Evolutionary conservation across 2,329 filamentous ascomycete species (phyloP).

Genomic region (Cercospora sojina): DNA sequence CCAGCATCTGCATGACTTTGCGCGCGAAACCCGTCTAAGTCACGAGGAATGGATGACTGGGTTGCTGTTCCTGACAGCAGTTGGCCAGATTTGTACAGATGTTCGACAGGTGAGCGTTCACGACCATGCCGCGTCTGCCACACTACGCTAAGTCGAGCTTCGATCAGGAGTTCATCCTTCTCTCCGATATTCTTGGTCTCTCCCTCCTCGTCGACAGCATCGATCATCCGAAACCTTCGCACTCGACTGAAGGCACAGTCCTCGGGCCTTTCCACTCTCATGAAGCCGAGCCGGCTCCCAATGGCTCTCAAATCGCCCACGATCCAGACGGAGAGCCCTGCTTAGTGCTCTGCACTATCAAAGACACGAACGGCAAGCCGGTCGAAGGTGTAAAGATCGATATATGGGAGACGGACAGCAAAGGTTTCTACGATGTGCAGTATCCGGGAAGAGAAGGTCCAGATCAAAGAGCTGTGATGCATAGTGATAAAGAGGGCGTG

Average conservation of each 20-base stretch:
- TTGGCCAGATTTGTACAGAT: constrained; percentile 71
- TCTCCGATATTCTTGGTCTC: constrained; percentile 75
- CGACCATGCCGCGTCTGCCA: not conserved
- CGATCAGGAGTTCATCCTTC: constrained; percentile 64
- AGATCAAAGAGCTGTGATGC: constrained; percentile 71
- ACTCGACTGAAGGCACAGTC: constrained; percentile 73
- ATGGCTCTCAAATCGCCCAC: constrained; percentile 64
- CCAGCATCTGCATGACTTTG: constrained; percentile 77
- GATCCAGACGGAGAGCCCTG: constrained; percentile 69
- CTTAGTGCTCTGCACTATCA: constrained; percentile 71
- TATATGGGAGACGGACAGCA: constrained; percentile 80
- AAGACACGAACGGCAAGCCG: constrained; percentile 62
- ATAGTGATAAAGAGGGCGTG: constrained; percentile 65
- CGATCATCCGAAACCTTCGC: constrained; percentile 74
- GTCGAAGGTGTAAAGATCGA: constrained; percentile 69
- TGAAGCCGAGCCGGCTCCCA: constrained; percentile 60
- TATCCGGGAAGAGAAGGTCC: constrained; percentile 63
- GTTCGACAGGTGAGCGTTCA: constrained; percentile 62
- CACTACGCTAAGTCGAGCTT: not conserved
- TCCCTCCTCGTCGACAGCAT: constrained; percentile 79
- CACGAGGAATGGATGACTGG: constrained; percentile 77
- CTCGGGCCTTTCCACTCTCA: constrained; percentile 82
- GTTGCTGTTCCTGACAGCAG: constrained; percentile 67
- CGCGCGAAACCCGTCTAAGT: constrained; percentile 72
- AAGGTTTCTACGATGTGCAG: constrained; percentile 81